A percentile compares a stretch with the other conserved stretches of the same genome.
Evolutionary conservation across 805 yeast genomes (phyloP).

Genomic region (Lipomyces yamadae): DNA sequence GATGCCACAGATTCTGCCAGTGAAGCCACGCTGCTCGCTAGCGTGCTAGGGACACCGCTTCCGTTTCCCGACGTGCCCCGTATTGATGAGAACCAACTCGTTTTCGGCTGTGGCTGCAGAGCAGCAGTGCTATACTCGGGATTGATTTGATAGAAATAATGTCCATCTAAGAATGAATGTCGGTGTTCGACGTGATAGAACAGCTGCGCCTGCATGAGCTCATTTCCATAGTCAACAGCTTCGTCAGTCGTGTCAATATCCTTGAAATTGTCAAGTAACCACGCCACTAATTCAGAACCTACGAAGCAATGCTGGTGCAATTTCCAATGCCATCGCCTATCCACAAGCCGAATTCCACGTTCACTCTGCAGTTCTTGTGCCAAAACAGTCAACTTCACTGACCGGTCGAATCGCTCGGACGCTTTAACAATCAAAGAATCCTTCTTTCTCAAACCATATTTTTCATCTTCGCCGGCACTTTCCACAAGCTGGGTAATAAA

Average conservation of each 20-base stretch:
- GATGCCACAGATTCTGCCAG: slow-evolving; percentile 14
- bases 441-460: slow-evolving; percentile 44
- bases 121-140: slow-evolving; percentile 53
- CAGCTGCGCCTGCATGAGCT: slow-evolving; percentile 70
- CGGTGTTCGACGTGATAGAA: slow-evolving; percentile 81
- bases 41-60: slow-evolving; percentile 11
- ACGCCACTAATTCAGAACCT: slow-evolving; percentile 83
- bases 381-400: slow-evolving; percentile 57
- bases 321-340: slow-evolving; percentile 90
- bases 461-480: slow-evolving; percentile 43
- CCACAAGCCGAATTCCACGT: slow-evolving; percentile 68
- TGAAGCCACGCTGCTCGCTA: slow-evolving; percentile 16
- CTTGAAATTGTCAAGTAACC: slow-evolving; percentile 78
- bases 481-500: slow-evolving; percentile 63
- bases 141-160: slow-evolving; percentile 79
- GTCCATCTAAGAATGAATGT: slow-evolving; percentile 89
- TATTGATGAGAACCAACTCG: slow-evolving; percentile 35
- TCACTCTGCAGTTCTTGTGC: slow-evolving; percentile 66
- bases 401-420: slow-evolving; percentile 52
- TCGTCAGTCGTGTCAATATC: slow-evolving; percentile 83
- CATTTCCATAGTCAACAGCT: slow-evolving; percentile 80
- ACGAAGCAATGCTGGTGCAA: slow-evolving; percentile 75
- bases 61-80: slow-evolving; percentile 16
- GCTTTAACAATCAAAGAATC: slow-evolving; percentile 47
- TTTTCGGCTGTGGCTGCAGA: slow-evolving; percentile 1